Base-by-base conservation (phyloP, 345 rosid species). In the Aquilaria sinensis region DNA sequence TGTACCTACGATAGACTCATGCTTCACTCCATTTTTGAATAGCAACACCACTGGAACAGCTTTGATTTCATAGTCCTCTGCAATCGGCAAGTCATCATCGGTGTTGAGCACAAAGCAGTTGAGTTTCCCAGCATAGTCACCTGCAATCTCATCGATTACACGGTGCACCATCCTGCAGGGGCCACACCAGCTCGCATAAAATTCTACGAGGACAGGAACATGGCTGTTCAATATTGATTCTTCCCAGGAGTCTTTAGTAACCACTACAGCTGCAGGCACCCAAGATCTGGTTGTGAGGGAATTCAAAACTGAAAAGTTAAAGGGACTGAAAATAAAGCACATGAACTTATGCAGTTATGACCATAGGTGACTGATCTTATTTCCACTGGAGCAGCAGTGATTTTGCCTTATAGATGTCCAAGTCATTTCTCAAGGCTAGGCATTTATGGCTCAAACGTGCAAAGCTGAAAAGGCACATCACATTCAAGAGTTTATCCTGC, bases 141-240 rank as follows among this genome's bases (percentile, higher is more conserved):
- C 78, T 0, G 94, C 91, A 37, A 93, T 86, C 78, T 93, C 96
- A 62, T 87, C 83, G 52, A 92, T 89, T 52, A 87, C 81, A 43
- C 80, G 67, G 75, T 74, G 80, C 3, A 83, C 85, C 85, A 83
- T 83, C 70, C 69, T 62, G 72, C 89, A 83, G 31, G 85, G 89
- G 47, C 89, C 89, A 34, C 89, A 92, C 98, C 96, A 92, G 67
- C 88, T 87, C 0, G 96, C 93, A 72, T 83, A 85, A 77, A 93
- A 93, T 63, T 89, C 94, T 29, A 93, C 98, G 6, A 93, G 83
- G 43, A 90, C 92, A 0, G 98, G 95, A 9, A 69, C 70, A 60
- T 90, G 80, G 48, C 88, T 88, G 53, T 77, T 80, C 74, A 86
- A 31, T 63, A 93, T 73, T 1, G 74, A 83, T 11, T 75, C 75